These are phyloP conservation scores for Tolypocladium tropicale DNA, from an alignment of 2,329 filamentous ascomycete genomes.

Conservation along the genomic window DNA sequence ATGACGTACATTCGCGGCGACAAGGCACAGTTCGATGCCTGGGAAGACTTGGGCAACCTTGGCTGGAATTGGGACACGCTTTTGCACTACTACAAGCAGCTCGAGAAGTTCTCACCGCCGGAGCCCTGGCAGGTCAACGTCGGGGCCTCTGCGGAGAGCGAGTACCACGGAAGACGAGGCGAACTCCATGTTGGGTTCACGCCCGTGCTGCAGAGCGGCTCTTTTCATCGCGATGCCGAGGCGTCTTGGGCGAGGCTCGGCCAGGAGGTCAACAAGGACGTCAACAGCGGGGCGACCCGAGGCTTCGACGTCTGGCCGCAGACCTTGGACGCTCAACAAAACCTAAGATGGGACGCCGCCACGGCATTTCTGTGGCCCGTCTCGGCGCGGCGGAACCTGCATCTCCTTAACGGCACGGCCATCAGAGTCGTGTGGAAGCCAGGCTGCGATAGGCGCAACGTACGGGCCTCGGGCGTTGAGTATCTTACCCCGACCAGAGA, in stretches of 20 bases:
- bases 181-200: constrained; percentile 25
- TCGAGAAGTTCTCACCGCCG: constrained; percentile 25
- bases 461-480: constrained; percentile 23
- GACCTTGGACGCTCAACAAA: constrained; percentile 25
- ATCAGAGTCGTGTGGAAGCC: constrained; percentile 18
- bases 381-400: constrained; percentile 24
- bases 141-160: constrained; percentile 23
- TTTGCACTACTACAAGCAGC: constrained; percentile 35
- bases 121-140: constrained; percentile 18
- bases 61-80: constrained; percentile 36
- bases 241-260: constrained; percentile 22
- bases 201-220: constrained; percentile 21
- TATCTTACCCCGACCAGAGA: constrained; percentile 24
- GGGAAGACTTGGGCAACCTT: constrained; percentile 30
- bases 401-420: constrained; percentile 26
- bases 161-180: constrained; percentile 24
- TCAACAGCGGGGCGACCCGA: constrained; percentile 25
- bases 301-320: constrained; percentile 28
- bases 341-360: constrained; percentile 29
- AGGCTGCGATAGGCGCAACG: constrained; percentile 1
- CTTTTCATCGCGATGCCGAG: constrained; percentile 16
- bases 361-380: constrained; percentile 30
- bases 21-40: constrained; percentile 29
- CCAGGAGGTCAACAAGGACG: constrained; percentile 23
- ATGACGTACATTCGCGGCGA: constrained; percentile 37